A percentile compares a stretch with the other conserved stretches of the same genome.
phyloP scores from a whole-genome alignment of 2,329 filamentous ascomycete genomes.

The Xylaria sp. region DNA sequence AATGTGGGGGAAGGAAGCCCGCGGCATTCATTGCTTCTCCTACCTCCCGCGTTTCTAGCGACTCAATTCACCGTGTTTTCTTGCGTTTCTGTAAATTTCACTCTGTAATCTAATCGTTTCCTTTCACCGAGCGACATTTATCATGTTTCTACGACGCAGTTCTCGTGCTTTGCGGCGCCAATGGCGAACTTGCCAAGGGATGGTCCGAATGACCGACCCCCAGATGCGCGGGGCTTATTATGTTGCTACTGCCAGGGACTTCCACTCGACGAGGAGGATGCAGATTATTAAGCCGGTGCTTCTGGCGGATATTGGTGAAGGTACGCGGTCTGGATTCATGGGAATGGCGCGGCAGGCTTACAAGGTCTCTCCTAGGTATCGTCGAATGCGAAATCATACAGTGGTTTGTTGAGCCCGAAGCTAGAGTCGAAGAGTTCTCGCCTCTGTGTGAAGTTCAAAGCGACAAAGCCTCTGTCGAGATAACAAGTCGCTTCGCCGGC shows the following conservation, averaged over 20 bases:
- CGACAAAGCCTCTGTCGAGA: constrained; percentile 91
- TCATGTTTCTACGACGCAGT: constrained; percentile 67
- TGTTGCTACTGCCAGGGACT: constrained; percentile 54
- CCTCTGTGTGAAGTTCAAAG: constrained; percentile 98
- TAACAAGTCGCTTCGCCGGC: constrained; percentile 94
- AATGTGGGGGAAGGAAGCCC: constrained; percentile 43
- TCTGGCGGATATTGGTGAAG: constrained; percentile 87
- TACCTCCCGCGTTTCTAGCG: constrained; percentile 21
- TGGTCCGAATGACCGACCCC: constrained; percentile 52
- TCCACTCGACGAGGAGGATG: constrained; percentile 62
- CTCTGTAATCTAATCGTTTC: background rate
- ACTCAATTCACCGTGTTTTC: constrained; percentile 26
- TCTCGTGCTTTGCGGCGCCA: constrained; percentile 63
- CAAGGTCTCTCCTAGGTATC: constrained; percentile 72
- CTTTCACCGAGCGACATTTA: constrained; percentile 31
- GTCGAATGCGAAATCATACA: constrained; percentile 99
- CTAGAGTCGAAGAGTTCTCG: constrained; percentile 96
- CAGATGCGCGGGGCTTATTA: constrained; percentile 45
- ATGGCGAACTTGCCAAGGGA: constrained; percentile 60
- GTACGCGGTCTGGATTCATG: constrained; percentile 55
- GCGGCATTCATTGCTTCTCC: constrained; percentile 21
- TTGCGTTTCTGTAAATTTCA: constrained; percentile 19
- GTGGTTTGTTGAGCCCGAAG: constrained; percentile 98
- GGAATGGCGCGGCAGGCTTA: background rate
- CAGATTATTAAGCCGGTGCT: constrained; percentile 80